These are phyloP conservation scores for Linanthus parryae DNA, from an alignment of 148 eudicot species.

Conservation along the genomic window DNA sequence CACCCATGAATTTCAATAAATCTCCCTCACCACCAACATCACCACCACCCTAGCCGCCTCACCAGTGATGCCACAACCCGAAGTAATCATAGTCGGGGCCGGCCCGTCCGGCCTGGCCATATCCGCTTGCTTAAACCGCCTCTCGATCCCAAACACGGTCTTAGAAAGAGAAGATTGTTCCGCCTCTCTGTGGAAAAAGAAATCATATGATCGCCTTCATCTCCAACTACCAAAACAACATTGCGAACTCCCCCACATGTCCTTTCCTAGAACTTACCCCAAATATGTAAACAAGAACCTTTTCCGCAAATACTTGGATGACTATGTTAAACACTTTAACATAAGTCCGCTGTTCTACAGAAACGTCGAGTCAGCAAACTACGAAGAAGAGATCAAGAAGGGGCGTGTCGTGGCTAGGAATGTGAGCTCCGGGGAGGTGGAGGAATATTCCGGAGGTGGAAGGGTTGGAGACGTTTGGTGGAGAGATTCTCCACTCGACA, in stretches of 20 bases:
- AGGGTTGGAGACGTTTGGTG: constrained; percentile 45
- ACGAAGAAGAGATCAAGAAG: constrained; percentile 19
- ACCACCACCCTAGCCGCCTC: too few species aligned
- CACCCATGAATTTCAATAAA: too few species aligned
- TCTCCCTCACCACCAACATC: too few species aligned
- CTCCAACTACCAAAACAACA: constrained; percentile 57
- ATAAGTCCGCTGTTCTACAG: constrained; percentile 44
- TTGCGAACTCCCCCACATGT: constrained; percentile 49
- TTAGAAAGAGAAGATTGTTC: constrained; percentile 65
- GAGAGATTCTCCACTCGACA: constrained; percentile 63
- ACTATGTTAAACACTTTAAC: constrained; percentile 44
- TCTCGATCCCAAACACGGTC: constrained; percentile 47
- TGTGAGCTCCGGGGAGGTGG: constrained; percentile 12
- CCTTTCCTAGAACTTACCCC: constrained; percentile 36
- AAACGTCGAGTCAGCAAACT: constrained; percentile 36
- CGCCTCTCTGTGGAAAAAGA: constrained; percentile 68
- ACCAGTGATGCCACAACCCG: constrained; percentile 13
- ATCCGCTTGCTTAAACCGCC: constrained; percentile 50
- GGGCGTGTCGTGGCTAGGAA: constrained; percentile 40
- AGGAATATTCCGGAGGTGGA: constrained; percentile 42
- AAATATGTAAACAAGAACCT: constrained; percentile 28
- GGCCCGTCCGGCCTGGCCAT: constrained; percentile 76
- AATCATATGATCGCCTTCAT: constrained; percentile 65
- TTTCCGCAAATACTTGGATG: constrained; percentile 51
- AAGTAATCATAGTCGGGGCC: constrained; percentile 55